Percentiles rank a stretch among this genome's conserved stretches.
Conservation (phyloP, 768 basidiomycete species). For the Macrolepiota dolichaula region DNA sequence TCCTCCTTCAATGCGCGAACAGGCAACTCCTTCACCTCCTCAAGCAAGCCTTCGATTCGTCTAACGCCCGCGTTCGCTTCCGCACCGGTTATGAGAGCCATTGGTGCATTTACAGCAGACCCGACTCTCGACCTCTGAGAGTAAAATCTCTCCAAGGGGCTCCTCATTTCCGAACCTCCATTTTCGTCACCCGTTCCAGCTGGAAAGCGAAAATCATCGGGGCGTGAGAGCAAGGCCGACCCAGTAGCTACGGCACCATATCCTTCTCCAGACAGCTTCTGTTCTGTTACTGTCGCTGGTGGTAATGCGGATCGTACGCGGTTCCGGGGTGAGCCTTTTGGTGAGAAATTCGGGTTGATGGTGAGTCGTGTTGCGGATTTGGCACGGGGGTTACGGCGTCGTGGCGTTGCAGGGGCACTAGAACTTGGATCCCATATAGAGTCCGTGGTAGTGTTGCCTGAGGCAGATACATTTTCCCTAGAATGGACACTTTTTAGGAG, state of each 20-base stretch:
- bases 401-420: constrained; percentile 11
- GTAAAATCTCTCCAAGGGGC: constrained; percentile 13
- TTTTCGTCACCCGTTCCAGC: background rate
- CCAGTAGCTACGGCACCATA: constrained; percentile 2
- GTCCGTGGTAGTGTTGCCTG: background rate
- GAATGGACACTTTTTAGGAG: constrained; percentile 38
- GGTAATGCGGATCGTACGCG: background rate
- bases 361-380: background rate
- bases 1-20: constrained; percentile 69
- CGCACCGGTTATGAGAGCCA: background rate
- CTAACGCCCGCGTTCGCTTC: constrained; percentile 42
- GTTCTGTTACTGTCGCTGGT: background rate
- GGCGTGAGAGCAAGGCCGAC: background rate
- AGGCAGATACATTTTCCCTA: constrained; percentile 26
- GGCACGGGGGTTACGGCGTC: background rate
- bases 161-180: constrained; percentile 13
- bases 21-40: constrained; percentile 61
- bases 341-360: background rate
- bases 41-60: constrained; percentile 58
- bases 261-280: background rate
- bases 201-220: constrained; percentile 5
- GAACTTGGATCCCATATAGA: background rate
- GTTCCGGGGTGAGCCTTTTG: background rate
- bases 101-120: constrained; percentile 20
- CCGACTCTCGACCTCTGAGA: constrained; percentile 10